These are phyloP conservation scores for Didymosphaeria variabile DNA, from an alignment of 2,329 filamentous ascomycete species.

Conservation along the genomic window DNA sequence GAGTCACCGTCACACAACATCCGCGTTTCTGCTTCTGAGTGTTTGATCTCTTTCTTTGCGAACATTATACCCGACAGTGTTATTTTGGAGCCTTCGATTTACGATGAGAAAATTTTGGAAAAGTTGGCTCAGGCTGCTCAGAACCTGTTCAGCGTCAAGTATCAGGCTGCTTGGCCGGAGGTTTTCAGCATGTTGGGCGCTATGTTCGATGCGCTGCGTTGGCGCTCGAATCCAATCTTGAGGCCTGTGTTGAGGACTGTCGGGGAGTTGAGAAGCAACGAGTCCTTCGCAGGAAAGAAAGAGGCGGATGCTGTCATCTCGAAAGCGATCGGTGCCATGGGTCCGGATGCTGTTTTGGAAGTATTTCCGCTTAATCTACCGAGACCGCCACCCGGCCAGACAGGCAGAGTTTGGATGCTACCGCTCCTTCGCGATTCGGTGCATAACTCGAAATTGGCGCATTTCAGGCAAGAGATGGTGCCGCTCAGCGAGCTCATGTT, in stretches of 20 bases:
- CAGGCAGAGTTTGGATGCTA: constrained; percentile 92
- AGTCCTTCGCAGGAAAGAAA: constrained; percentile 92
- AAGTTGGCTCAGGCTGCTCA: constrained; percentile 79
- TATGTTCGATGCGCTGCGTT: constrained; percentile 86
- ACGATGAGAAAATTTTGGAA: constrained; percentile 88
- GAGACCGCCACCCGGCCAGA: constrained; percentile 77
- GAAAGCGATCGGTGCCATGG: constrained; percentile 88
- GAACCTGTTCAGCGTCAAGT: constrained; percentile 84
- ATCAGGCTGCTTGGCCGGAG: constrained; percentile 93
- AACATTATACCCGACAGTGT: constrained; percentile 87
- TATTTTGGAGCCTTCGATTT: constrained; percentile 87
- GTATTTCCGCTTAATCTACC: constrained; percentile 87
- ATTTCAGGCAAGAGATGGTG: constrained; percentile 87
- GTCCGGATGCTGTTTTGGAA: constrained; percentile 81
- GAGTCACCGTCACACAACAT: constrained; percentile 92
- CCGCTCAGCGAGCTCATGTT: constrained; percentile 91
- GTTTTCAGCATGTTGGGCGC: constrained; percentile 88
- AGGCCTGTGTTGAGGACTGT: constrained; percentile 78
- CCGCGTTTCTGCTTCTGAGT: constrained; percentile 91
- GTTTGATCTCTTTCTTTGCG: constrained; percentile 88
- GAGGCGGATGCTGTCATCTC: constrained; percentile 91
- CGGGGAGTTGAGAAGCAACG: constrained; percentile 86
- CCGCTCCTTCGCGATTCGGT: constrained; percentile 89
- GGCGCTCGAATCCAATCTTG: constrained; percentile 83
- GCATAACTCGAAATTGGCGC: constrained; percentile 83